Conservation (phyloP, 805 yeast species). For the Wickerhamomyces subpelliculosus region DNA sequence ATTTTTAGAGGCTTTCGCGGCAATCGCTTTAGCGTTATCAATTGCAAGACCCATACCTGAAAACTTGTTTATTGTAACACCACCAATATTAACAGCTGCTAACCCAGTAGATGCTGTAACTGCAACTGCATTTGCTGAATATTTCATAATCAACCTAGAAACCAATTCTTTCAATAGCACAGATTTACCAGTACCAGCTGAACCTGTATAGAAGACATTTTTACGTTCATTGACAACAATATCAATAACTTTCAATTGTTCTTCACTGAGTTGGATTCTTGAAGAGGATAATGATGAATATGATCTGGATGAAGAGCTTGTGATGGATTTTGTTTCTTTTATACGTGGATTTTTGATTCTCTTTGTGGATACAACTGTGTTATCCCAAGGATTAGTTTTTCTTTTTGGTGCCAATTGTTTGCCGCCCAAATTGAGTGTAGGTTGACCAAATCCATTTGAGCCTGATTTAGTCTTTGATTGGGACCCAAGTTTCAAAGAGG, state of each 20-base stretch:
- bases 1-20: conserved; percentile 41
- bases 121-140: conserved; percentile 51
- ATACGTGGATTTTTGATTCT: conserved; percentile 10
- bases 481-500: background rate
- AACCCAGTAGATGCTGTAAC: conserved; percentile 95
- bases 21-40: conserved; percentile 41
- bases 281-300: background rate
- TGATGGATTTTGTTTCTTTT: conserved; percentile 1
- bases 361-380: background rate
- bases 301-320: conserved; percentile 11
- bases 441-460: background rate
- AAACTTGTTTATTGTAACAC: conserved; percentile 79
- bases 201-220: conserved; percentile 71
- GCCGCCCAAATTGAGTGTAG: background rate
- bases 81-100: conserved; percentile 93
- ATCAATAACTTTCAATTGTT: conserved; percentile 47
- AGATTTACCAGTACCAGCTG: conserved; percentile 88
- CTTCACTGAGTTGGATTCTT: conserved; percentile 27
- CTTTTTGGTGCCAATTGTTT: background rate
- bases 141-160: conserved; percentile 35
- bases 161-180: conserved; percentile 62
- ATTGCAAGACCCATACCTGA: conserved; percentile 80
- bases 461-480: background rate
- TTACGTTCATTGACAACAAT: conserved; percentile 41
- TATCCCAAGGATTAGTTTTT: conserved; percentile 3